A percentile compares a stretch with the other conserved stretches of the same genome.
These are phyloP conservation scores for Epichloe elymi DNA, from an alignment of 2,329 filamentous ascomycete species.

Conservation along the genomic window DNA sequence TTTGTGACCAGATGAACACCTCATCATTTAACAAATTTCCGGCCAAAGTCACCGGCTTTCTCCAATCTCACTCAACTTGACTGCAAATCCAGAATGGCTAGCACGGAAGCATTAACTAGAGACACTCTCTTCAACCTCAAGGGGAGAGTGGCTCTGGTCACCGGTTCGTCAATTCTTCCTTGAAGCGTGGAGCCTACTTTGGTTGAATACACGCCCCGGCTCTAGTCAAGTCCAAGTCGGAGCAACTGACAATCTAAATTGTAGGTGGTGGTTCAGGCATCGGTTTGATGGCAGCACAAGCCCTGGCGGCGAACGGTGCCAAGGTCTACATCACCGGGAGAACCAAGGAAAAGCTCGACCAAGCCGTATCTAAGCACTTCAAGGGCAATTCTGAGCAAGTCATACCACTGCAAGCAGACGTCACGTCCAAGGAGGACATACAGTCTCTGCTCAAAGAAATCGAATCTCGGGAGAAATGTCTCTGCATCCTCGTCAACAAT, in stretches of 20 bases:
- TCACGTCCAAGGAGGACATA: slow-evolving; percentile 48
- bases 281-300: slow-evolving; percentile 55
- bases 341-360: slow-evolving; percentile 48
- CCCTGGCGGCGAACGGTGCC: slow-evolving; percentile 52
- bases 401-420: slow-evolving; percentile 46
- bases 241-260: background rate
- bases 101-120: slow-evolving; percentile 18
- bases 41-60: background rate
- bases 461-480: slow-evolving; percentile 37
- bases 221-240: background rate
- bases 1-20: background rate
- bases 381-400: slow-evolving; percentile 41
- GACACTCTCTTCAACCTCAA: slow-evolving; percentile 28
- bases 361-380: slow-evolving; percentile 43
- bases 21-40: background rate
- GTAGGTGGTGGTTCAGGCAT: slow-evolving; percentile 46
- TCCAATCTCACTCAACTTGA: background rate
- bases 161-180: slow-evolving; percentile 17
- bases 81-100: slow-evolving; percentile 2
- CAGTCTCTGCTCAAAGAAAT: slow-evolving; percentile 44
- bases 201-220: too few species aligned
- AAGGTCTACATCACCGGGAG: slow-evolving; percentile 60
- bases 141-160: slow-evolving; percentile 30
- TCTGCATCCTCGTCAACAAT: slow-evolving; percentile 58
- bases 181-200: too few species aligned